Evolutionary conservation across 2,329 filamentous ascomycete genomes (phyloP), one percentile per base, ranked within the genome.

Genomic region (Cryphonectria radicalis): DNA sequence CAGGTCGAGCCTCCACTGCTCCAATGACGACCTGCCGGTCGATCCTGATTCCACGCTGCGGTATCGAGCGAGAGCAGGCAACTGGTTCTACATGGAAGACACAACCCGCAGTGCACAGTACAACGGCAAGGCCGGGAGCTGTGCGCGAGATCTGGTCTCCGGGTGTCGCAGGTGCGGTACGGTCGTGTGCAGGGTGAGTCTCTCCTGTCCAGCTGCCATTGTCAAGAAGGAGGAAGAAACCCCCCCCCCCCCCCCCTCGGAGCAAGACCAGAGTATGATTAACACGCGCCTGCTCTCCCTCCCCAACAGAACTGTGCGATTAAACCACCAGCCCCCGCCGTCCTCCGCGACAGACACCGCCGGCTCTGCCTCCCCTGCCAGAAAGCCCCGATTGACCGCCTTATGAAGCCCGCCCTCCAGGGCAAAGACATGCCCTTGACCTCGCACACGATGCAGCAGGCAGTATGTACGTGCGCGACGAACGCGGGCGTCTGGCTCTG

Each of bases 121-220:
- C 75, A 83, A 85, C 74, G 91, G 92, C 67, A 95, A 93, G 80
- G 86, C 92, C 40, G 91, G 92, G 6, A 87, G 87, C 76, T 98
- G 95, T 79, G 95, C 95, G 32, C 87, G 93, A 73, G 95, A 98
- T 80, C 88, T 97, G 88, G 95, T 98, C 6, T 88, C 87, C 59
- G 91, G 92, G 75, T 98, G 95, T 80, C 89, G 93, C 69, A 88
- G 91, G 73, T 98, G 95, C 79, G 88, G 87, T 55, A 89, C 83
- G 40, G 86, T 94, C 37, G 90, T 97, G 69, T 98, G 95, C 81
- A 89, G 95, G 82, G 94, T 97, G 87, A 80, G 88, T 22, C 10
- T 10, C 55, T 10, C n/a, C 22, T 32, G 7, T n/a, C 42, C n/a
- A 25, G 25, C 14, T 11, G 13, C 13, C 40, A 17, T 5, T 37